These are phyloP conservation scores for Colletotrichum chrysophilum DNA, from an alignment of 2,329 filamentous ascomycete species.

Conservation along the genomic window DNA sequence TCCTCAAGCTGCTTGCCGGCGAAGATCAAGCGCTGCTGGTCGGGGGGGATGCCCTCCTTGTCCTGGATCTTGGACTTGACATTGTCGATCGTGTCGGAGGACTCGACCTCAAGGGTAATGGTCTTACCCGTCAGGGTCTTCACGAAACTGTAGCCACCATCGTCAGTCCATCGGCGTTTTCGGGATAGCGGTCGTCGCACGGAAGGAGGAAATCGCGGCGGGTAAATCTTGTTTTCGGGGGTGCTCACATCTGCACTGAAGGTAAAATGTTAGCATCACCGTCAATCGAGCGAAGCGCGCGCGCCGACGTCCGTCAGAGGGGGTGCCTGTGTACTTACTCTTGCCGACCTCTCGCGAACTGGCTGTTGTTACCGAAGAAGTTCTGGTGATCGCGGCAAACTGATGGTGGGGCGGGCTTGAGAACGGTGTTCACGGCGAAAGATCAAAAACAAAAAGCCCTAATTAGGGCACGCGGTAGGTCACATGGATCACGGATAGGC, in stretches of 20 bases:
- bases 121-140: conserved; percentile 99
- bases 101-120: conserved; percentile 99
- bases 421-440: conserved; percentile 13
- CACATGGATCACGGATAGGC: background rate
- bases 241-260: conserved; percentile 88
- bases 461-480: conserved; percentile 18
- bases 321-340: conserved; percentile 53
- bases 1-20: conserved; percentile 99
- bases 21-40: conserved; percentile 99
- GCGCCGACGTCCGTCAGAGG: background rate
- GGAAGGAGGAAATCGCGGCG: conserved; percentile 12
- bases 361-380: conserved; percentile 34
- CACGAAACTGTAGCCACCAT: conserved; percentile 77
- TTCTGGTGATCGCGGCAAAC: conserved; percentile 22
- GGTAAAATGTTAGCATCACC: conserved; percentile 28
- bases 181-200: conserved; percentile 15
- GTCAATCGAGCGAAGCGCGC: background rate
- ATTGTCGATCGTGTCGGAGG: conserved; percentile 99
- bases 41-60: conserved; percentile 98
- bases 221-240: conserved; percentile 18
- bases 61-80: conserved; percentile 99
- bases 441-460: conserved; percentile 12
- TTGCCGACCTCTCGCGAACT: conserved; percentile 58
- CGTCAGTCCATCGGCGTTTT: conserved; percentile 27
- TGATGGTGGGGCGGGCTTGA: conserved; percentile 18